Percentiles rank a stretch among this genome's conserved stretches.
These are phyloP conservation scores for Agapanthus africanus DNA, from an alignment of 106 monocot genomes.

Conservation along the genomic window DNA sequence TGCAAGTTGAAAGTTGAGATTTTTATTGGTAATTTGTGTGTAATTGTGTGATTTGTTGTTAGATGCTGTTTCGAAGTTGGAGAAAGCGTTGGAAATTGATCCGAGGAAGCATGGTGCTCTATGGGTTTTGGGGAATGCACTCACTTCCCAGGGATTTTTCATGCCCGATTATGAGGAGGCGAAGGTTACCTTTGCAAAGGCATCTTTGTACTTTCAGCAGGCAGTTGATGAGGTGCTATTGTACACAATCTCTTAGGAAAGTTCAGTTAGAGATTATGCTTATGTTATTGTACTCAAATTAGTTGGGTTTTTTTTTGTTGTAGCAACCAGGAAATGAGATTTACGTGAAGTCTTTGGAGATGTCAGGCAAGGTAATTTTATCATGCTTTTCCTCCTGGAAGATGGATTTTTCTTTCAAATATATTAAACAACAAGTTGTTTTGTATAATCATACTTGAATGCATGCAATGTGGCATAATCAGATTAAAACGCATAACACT, in stretches of 20 bases:
- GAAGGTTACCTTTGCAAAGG: constrained; percentile 51
- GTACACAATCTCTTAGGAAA: neutral
- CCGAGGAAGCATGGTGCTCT: constrained; percentile 69
- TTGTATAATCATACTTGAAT: neutral
- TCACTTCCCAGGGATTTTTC: constrained; percentile 65
- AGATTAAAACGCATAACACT: neutral
- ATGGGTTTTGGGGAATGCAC: constrained; percentile 91
- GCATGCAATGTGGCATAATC: neutral
- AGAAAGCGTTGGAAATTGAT: constrained; percentile 63
- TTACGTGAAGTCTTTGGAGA: neutral
- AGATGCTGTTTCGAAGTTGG: constrained; percentile 74
- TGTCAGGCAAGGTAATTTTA: neutral
- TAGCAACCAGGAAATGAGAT: constrained; percentile 3
- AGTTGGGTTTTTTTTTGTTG: neutral
- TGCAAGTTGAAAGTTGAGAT: constrained; percentile 2
- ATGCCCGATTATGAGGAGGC: constrained; percentile 34
- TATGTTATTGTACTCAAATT: neutral
- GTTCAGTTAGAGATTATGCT: neutral
- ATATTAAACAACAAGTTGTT: neutral
- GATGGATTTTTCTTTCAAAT: neutral
- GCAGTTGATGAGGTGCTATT: constrained; percentile 55
- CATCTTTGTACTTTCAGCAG: constrained; percentile 54
- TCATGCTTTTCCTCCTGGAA: neutral
- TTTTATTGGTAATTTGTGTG: too few species aligned
- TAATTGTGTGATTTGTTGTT: neutral